Conservation (phyloP, 2,329 filamentous ascomycete genomes). For the Botryotinia narcissicola region DNA sequence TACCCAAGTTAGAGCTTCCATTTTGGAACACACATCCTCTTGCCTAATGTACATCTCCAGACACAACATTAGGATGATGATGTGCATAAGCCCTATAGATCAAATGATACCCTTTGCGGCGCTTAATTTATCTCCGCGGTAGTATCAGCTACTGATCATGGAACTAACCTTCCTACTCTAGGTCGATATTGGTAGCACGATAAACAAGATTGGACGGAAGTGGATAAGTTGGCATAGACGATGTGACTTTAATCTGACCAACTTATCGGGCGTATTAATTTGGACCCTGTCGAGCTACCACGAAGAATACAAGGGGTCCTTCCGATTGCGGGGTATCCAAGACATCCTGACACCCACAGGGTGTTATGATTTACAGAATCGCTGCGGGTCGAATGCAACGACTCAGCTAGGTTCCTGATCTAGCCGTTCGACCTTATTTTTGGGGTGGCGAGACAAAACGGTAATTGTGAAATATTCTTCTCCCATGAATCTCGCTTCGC, state of each 20-base stretch:
- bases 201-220: neutral
- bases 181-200: neutral
- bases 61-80: neutral
- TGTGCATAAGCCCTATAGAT: constrained; percentile 19
- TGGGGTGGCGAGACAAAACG: neutral
- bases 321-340: constrained; percentile 4
- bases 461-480: neutral
- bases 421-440: neutral
- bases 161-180: neutral
- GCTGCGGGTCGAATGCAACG: neutral
- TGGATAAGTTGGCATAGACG: neutral
- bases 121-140: neutral
- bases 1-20: neutral
- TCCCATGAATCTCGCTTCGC: neutral
- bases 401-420: constrained; percentile 3
- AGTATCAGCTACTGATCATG: neutral
- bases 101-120: neutral
- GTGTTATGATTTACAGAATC: neutral
- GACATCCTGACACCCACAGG: neutral
- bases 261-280: neutral
- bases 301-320: neutral
- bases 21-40: too few species aligned
- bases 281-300: neutral
- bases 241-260: neutral
- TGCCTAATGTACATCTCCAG: neutral